Base-by-base conservation (phyloP, 345 rosid genomes). In the Balakata baccata region DNA sequence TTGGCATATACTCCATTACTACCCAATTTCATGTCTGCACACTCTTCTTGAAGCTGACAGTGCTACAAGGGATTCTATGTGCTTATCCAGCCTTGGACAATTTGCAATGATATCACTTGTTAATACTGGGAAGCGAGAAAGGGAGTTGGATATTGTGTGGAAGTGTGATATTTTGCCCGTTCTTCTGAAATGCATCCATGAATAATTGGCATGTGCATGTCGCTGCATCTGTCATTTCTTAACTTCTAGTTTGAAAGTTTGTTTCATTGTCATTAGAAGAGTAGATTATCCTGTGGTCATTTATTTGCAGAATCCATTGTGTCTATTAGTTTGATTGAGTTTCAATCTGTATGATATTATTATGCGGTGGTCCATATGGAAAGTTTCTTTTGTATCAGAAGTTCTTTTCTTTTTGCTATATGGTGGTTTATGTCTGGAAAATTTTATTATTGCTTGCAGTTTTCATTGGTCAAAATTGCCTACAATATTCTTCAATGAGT, bases 71-170 rank as follows among this genome's bases (percentile, higher is more conserved):
- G 13, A 29, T 68, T 29, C 34, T 41, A 9, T 64, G 59, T 18
- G 59, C 59, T 6, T 10, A 39, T 64, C 34, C 51, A 66, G 7
- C 39, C 47, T 4, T 11, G 38, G 29, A 51, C 22, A 14, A 3
- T 39, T 29, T 60, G 38, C 62, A 11, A 65, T 29, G 34, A 29
- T 29, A 1, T 20, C 62, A 69, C 38, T 54, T 69, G 73, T 69
- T 38, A 13, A 54, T 38, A 18, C 29, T 11, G 49, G 60, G 29
- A 39, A 68, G 71, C 43, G 34, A 68, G 7, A 52, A 56, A 20
- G 59, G 4, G 20, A 38, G 11, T 22, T 7, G 5, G 46, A 5
- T 12, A 67, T 29, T 38, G 37, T 56, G 13, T 38, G 11, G 16
- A 45, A 54, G 64, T 4, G 25, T 59, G 49, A 57, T 45, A 45